Evolutionary conservation across 1,139 yeast genomes (phyloP), one percentile per base, ranked within the genome.

Genomic region (Geotrichum reessii): DNA sequence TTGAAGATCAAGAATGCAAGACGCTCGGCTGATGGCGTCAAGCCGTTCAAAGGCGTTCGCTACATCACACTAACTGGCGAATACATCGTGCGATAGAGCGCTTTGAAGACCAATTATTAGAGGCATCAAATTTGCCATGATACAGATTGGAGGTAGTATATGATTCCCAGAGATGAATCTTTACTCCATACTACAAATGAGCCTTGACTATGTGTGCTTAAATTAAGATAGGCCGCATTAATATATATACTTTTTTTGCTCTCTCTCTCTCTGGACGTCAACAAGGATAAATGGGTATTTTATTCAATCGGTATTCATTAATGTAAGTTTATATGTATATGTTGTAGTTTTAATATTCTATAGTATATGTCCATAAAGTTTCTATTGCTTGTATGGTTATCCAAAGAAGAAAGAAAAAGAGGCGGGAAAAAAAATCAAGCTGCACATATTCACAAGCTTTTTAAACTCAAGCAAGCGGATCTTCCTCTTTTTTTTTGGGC

Each of bases 21-120:
- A 63, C 92, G 93, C 0, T 66, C 82, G 64, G 81, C 82, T 17
- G 85, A 82, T 3, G 77, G 80, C 1, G 85, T 83, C 21, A 86
- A 85, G 67, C 96, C 96, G 0, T 93, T 85, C 76, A 93, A 92
- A 70, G 98, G 99, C 1, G 97, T 92, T 28, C 87, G 92, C 68
- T 92, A 92, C 69, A 74, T 81, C 12, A 84, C 97, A 4, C 74
- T 74, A 57, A 78, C 88, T 0, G 90, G 87, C 0, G 84, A 85
- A 60, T 83, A 75, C 67, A 73, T 83, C 24, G 75, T 84, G 21
- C 72, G 86, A 60, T 74, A 65, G 42, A 21, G 5, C 47, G 19
- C 12, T 1, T 28, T 27, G 14, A 17, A 25, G 19, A 19, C 3
- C 31, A 22, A 19, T 7, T 42, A 21, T n/a, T 14, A 21, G 24